These are phyloP conservation scores for Myxozyma udenii DNA, from an alignment of 805 yeast species.

Conservation along the genomic window DNA sequence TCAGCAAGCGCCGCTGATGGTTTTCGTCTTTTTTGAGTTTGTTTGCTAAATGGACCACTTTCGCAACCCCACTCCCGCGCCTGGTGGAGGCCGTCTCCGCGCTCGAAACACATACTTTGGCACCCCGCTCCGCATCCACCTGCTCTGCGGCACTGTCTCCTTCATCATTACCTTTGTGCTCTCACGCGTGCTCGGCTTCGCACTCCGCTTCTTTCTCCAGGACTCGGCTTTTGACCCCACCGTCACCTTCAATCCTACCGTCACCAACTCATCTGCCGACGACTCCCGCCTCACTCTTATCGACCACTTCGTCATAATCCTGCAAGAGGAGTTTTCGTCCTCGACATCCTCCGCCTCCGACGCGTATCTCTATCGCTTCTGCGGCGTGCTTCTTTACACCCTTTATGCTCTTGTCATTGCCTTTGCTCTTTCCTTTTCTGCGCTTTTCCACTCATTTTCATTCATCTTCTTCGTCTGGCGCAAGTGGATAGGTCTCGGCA, in stretches of 20 bases:
- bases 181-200: conserved; percentile 19
- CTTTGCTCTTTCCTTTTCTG: conserved; percentile 24
- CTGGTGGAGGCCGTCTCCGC: no score
- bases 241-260: neutral
- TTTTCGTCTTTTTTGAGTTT: no score
- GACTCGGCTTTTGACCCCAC: conserved; percentile 1
- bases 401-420: conserved; percentile 24
- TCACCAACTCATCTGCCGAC: neutral
- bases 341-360: conserved; percentile 6
- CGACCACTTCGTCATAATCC: conserved; percentile 21
- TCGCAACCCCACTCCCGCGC: no score
- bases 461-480: conserved; percentile 23
- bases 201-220: conserved; percentile 13
- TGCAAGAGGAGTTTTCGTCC: conserved; percentile 20
- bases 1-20: no score
- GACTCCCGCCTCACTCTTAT: conserved; percentile 9
- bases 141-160: conserved; percentile 17
- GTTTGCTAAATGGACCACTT: no score
- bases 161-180: conserved; percentile 12
- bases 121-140: conserved; percentile 16
- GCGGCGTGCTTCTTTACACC: conserved; percentile 22
- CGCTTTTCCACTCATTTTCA: conserved; percentile 20
- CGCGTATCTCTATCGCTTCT: conserved; percentile 16
- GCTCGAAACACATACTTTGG: conserved; percentile 13
- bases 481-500: conserved; percentile 23